Evolutionary conservation across 2,329 filamentous ascomycete genomes (phyloP), one percentile per base, ranked within the genome.

Genomic region (Raffaelea albimanens): DNA sequence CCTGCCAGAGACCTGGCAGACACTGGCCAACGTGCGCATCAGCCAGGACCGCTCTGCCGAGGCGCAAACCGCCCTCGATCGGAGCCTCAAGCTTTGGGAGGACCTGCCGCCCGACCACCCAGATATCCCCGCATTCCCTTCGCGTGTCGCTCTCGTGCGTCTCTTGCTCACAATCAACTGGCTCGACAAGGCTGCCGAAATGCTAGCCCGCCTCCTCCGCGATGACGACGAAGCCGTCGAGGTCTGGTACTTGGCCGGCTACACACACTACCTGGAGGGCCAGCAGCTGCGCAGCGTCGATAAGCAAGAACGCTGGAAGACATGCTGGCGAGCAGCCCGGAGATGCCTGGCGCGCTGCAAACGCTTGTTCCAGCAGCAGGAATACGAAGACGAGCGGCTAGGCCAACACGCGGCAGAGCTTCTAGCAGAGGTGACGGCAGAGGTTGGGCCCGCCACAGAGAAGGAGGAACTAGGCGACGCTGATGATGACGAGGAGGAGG

Each of bases 141-240:
- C 85, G 16, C 75, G 90, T 45, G 87, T 98, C 55, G 89, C 82
- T 60, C 76, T 98, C 48, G 78, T 87, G 14, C 76, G 93, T 50
- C 70, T 98, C 54, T 70, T 98, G 43, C 90, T 98, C 75, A 93
- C 97, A 67, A 86, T 88, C 16, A 83, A 83, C 53, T 79, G 95
- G 79, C 84, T 94, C 63, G 76, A 84, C 44, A 84, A 91, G 52
- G 91, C 93, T 1, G 78, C 95, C 49, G 79, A 85, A 48, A 89
- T 97, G 3, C 70, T 96, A 62, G 87, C 95, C 61, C 74, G 87
- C 46, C 70, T 98, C 46, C 80, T 95, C 36, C 72, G 78, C 33
- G 93, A 98, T 62, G 91, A 98, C 56, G 94, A 98, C 61, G 77
- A 85, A 60, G 95, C 91, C 63, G 86, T 98, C 19, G 93, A 98